Conservation (phyloP, 768 basidiomycete genomes). For the Exsudoporus frostii region DNA sequence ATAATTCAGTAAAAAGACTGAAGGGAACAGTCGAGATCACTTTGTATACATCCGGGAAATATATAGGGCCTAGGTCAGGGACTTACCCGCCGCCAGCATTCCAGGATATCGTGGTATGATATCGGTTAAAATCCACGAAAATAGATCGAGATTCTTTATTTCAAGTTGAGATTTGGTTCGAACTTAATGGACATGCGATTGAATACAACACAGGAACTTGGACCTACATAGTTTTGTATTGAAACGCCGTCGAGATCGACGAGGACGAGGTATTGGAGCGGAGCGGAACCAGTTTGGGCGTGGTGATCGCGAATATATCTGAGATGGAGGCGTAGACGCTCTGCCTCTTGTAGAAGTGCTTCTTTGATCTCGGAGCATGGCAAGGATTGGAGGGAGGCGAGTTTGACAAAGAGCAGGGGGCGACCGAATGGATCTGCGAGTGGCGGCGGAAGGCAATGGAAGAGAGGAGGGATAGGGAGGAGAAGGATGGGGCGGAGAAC, state of each 20-base stretch:
- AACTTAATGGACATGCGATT: constrained; percentile 4
- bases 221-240: constrained; percentile 54
- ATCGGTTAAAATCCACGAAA: constrained; percentile 64
- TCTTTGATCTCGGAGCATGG: constrained; percentile 40
- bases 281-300: constrained; percentile 31
- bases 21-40: neutral
- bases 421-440: constrained; percentile 60
- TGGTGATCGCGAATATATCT: constrained; percentile 41
- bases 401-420: constrained; percentile 58
- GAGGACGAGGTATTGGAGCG: constrained; percentile 64
- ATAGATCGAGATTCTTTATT: constrained; percentile 54
- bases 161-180: constrained; percentile 1
- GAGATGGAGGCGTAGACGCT: constrained; percentile 57
- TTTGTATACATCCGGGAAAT: neutral
- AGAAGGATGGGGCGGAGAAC: constrained; percentile 38
- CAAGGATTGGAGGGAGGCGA: constrained; percentile 39
- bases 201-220: constrained; percentile 1
- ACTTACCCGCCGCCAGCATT: constrained; percentile 66
- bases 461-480: constrained; percentile 27
- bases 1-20: constrained; percentile 71
- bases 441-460: constrained; percentile 54
- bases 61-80: constrained; percentile 2
- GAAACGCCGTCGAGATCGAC: constrained; percentile 61
- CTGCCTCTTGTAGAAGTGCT: constrained; percentile 48
- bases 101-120: constrained; percentile 71